Conservation (phyloP, 83 land plant species). For the Picea engelmannii region DNA sequence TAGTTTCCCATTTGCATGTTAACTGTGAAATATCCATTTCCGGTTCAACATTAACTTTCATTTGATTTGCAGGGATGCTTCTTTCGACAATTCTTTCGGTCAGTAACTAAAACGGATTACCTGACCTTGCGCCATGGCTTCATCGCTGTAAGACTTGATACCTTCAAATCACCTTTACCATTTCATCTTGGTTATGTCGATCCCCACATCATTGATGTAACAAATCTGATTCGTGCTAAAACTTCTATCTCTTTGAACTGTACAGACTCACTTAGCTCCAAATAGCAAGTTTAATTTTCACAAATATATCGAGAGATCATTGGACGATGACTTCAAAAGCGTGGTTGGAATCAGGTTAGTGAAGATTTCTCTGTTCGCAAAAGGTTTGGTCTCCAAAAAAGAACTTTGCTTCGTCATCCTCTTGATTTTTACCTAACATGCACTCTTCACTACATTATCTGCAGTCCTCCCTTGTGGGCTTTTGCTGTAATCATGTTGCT, state of each 20-base stretch:
- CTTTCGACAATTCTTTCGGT: conserved; percentile 28
- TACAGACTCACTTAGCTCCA: conserved; percentile 57
- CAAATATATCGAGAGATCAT: conserved; percentile 55
- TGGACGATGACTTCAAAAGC: conserved; percentile 69
- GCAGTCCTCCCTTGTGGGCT: conserved; percentile 18
- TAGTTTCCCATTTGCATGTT: no score
- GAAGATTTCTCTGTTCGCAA: background rate
- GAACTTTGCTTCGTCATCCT: no score
- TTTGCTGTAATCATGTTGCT: conserved; percentile 11
- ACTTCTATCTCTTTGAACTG: conserved; percentile 1
- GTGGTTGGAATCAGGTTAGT: conserved; percentile 63
- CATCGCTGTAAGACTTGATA: conserved; percentile 29
- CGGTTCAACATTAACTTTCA: background rate
- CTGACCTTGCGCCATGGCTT: conserved; percentile 51
- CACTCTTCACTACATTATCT: background rate
- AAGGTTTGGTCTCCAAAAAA: no score
- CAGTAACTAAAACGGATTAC: conserved; percentile 45
- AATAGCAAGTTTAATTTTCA: conserved; percentile 61
- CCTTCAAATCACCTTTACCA: background rate
- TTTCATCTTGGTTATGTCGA: background rate
- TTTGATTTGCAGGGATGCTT: conserved; percentile 32
- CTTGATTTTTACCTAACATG: background rate
- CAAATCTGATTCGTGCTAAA: no score
- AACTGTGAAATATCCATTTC: conserved; percentile 21
- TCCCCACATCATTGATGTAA: background rate